These are phyloP conservation scores for Simmondsia chinensis DNA, from an alignment of 148 eudicot genomes.

Conservation along the genomic window DNA sequence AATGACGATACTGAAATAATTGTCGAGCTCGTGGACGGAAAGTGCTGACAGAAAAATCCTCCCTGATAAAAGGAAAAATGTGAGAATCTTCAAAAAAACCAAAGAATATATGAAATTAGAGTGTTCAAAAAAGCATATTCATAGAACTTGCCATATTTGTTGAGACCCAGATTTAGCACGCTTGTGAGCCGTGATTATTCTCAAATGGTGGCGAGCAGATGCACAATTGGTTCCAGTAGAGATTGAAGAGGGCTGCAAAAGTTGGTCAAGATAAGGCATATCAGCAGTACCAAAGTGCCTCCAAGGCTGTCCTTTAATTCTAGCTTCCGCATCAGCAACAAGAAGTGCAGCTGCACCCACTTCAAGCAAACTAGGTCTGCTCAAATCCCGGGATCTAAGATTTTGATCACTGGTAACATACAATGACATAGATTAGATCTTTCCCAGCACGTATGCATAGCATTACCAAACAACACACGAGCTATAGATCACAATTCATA, in stretches of 20 bases:
- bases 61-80: slow-evolving; percentile 39
- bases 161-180: slow-evolving; percentile 69
- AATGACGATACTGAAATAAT: slow-evolving; percentile 94
- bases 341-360: slow-evolving; percentile 96
- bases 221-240: slow-evolving; percentile 65
- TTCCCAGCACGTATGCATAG: slow-evolving; percentile 3
- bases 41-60: slow-evolving; percentile 75
- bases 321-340: slow-evolving; percentile 80
- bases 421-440: slow-evolving; percentile 9
- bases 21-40: slow-evolving; percentile 86
- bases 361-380: slow-evolving; percentile 71
- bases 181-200: slow-evolving; percentile 86
- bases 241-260: slow-evolving; percentile 86
- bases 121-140: not conserved
- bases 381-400: slow-evolving; percentile 46
- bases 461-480: slow-evolving; percentile 3
- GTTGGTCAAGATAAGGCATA: slow-evolving; percentile 94
- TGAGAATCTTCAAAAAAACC: not conserved
- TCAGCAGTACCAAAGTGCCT: slow-evolving; percentile 75
- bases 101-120: slow-evolving; percentile 1
- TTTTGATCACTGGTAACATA: slow-evolving; percentile 48
- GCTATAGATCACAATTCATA: not conserved
- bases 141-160: slow-evolving; percentile 66
- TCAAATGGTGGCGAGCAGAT: slow-evolving; percentile 83
- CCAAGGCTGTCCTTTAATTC: slow-evolving; percentile 72